Base-by-base conservation (phyloP, 192 early-diverging fungal genomes). In the Backusella australiensis region DNA sequence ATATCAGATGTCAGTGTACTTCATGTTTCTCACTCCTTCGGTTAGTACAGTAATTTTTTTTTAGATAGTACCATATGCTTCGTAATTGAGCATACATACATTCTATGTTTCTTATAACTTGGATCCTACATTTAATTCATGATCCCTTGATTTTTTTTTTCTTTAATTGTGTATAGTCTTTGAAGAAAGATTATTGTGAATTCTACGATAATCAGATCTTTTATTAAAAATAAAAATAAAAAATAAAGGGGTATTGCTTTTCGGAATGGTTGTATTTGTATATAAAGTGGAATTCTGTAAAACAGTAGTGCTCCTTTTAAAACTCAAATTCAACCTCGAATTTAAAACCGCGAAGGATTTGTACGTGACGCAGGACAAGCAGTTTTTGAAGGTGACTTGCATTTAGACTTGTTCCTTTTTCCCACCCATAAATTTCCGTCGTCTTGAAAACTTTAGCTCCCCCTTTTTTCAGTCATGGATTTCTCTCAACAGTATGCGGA, bases 371-470 rank as follows among this genome's bases (percentile, higher is more conserved):
- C 56, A 26, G 56, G 56, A 63, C 11, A 63, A 63, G 56, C 56
- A 63, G 56, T 63, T 63, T 59, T 63, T 63, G 56, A 63, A 29
- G 9, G 56, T 63, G 56, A 63, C 56, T 63, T 63, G 56, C 56
- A 63, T 63, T 63, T 63, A 63, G 21, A 63, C 56, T 29, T 63
- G 56, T 63, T 63, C 23, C 56, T 63, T 63, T 63, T 63, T 63
- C 56, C 56, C 56, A 63, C 56, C 56, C 56, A 63, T 63, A 63
- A 63, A 63, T 63, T 63, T 63, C 56, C 56, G 56, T 63, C 56
- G 56, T 63, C 56, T 63, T 63, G 56, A 63, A 63, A 63, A 63
- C 56, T 63, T 63, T 63, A 63, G 56, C 23, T 63, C 56, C 56
- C 56, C 56, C 56, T 63, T 63, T 63, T 63, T 63, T 63, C 56